phyloP scores from a whole-genome alignment of 2,329 filamentous ascomycete genomes.

The Penicillium sp. region DNA sequence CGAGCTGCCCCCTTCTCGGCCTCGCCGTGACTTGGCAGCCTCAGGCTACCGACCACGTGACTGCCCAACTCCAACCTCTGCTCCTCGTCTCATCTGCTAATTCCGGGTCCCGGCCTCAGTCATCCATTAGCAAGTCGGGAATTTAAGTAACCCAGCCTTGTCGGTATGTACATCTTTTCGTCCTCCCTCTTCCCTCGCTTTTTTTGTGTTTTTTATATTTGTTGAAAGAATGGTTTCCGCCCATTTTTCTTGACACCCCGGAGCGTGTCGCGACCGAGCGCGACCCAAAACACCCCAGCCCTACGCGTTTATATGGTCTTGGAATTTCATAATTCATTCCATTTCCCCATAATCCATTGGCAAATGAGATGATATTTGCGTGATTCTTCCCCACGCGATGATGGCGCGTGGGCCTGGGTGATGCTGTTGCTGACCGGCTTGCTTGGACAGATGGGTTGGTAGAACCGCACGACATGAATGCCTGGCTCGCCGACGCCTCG shows the following conservation, averaged over 20 bases:
- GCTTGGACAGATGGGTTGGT: conserved; percentile 46
- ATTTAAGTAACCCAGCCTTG: conserved; percentile 41
- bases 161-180: conserved; percentile 38
- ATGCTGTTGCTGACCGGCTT: conserved; percentile 17
- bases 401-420: conserved; percentile 11
- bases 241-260: conserved; percentile 7
- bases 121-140: conserved; percentile 40
- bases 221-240: neutral
- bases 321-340: conserved; percentile 3
- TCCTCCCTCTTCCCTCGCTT: conserved; percentile 5
- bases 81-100: conserved; percentile 26
- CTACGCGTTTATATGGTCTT: conserved; percentile 18
- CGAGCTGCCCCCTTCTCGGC: neutral
- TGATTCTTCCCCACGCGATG: conserved; percentile 23
- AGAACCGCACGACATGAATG: conserved; percentile 51
- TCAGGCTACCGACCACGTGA: conserved; percentile 26
- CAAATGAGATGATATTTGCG: conserved; percentile 14
- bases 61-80: conserved; percentile 31
- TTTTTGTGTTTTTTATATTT: neutral
- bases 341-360: conserved; percentile 6
- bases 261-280: conserved; percentile 25
- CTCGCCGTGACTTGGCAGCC: conserved; percentile 10
- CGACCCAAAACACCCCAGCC: conserved; percentile 19
- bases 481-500: conserved; percentile 50
- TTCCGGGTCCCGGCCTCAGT: conserved; percentile 39